A percentile compares a stretch with the other conserved stretches of the same genome.
Evolutionary conservation across 1,284 basidiomycete species (phyloP).

Genomic region (Thecaphora thlaspeos): DNA sequence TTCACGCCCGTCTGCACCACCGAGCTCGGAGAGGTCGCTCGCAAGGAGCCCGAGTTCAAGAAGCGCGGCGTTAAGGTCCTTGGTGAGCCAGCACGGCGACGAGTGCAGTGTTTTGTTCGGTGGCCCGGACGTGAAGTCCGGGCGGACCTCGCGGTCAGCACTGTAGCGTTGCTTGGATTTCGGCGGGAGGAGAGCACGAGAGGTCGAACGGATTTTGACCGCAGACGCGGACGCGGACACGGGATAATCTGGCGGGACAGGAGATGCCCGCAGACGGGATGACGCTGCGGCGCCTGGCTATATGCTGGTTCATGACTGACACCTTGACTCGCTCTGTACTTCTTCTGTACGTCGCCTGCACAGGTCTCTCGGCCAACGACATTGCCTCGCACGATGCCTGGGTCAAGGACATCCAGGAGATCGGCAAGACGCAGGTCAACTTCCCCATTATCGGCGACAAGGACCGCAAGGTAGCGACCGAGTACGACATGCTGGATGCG

Average conservation of each 20-base stretch:
- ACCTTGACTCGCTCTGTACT: no score
- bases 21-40: slow-evolving; percentile 91
- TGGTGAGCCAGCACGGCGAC: slow-evolving; percentile 12
- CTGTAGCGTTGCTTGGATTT: no score
- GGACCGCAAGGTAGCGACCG: slow-evolving; percentile 66
- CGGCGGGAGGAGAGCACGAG: no score
- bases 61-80: slow-evolving; percentile 79
- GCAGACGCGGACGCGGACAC: no score
- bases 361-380: slow-evolving; percentile 90
- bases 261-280: no score
- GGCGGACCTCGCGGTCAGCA: no score
- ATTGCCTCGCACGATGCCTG: slow-evolving; percentile 77
- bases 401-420: slow-evolving; percentile 82
- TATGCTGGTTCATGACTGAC: no score
- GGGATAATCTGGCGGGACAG: no score
- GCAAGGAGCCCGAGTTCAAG: slow-evolving; percentile 78
- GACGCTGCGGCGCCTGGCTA: no score
- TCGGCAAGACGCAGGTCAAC: slow-evolving; percentile 71
- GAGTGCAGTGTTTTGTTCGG: background rate
- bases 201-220: no score
- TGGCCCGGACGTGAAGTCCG: no score
- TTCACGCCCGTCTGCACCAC: slow-evolving; percentile 67
- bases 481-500: slow-evolving; percentile 91
- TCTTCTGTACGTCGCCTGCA: background rate
- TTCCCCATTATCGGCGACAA: slow-evolving; percentile 97